A percentile compares a stretch with the other conserved stretches of the same genome.
Evolutionary conservation across 495 filamentous ascomycete species (phyloP).

Genomic region (Baudoinia panamericana): DNA sequence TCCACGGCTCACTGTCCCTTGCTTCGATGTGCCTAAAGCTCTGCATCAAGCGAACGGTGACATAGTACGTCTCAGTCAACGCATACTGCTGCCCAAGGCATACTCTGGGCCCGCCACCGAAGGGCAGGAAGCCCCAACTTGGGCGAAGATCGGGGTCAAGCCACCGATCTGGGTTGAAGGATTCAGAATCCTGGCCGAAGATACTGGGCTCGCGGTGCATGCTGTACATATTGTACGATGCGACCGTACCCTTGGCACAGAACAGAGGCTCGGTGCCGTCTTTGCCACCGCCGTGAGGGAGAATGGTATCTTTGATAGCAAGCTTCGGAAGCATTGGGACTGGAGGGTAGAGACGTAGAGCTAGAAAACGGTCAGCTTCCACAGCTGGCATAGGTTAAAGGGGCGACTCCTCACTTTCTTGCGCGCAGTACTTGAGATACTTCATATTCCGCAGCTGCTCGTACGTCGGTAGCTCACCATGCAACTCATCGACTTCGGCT

Average conservation of each 20-base stretch:
- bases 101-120: slow-evolving; percentile 26
- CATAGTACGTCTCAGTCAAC: slow-evolving; percentile 25
- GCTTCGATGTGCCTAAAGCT: slow-evolving; percentile 32
- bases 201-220: slow-evolving; percentile 25
- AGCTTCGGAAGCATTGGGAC: background rate
- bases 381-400: background rate
- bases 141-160: slow-evolving; percentile 3
- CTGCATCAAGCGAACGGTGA: slow-evolving; percentile 17
- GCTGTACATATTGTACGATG: slow-evolving; percentile 29
- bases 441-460: slow-evolving; percentile 29
- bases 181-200: slow-evolving; percentile 21
- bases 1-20: slow-evolving; percentile 1
- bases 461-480: slow-evolving; percentile 27
- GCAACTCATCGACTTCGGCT: slow-evolving; percentile 31
- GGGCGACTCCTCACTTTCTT: slow-evolving; percentile 32
- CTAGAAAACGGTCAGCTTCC: background rate
- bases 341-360: background rate
- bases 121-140: slow-evolving; percentile 23
- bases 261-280: slow-evolving; percentile 37
- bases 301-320: slow-evolving; percentile 25
- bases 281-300: slow-evolving; percentile 39
- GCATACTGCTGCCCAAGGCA: slow-evolving; percentile 28
- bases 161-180: slow-evolving; percentile 24
- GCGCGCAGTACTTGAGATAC: slow-evolving; percentile 39
- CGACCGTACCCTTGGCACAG: slow-evolving; percentile 29